Percentiles rank a stretch among this genome's conserved stretches.
These are phyloP conservation scores for Candida odintsovae DNA, from an alignment of 805 yeast genomes.

Conservation along the genomic window DNA sequence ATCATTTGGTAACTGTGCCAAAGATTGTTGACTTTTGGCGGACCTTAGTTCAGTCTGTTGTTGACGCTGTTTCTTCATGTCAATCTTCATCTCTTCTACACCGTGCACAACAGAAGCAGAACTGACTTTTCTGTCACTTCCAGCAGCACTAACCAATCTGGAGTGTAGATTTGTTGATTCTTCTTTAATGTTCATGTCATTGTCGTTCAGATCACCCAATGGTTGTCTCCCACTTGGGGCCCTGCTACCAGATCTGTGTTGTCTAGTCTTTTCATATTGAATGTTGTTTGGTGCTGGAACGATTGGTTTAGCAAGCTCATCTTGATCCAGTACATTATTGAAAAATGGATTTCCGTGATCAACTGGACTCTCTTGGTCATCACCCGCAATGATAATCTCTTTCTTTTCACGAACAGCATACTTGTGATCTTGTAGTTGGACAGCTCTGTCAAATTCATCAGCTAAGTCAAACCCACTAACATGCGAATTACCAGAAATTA, in stretches of 20 bases:
- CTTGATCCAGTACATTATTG: slow-evolving; percentile 2
- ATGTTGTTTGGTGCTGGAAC: slow-evolving; percentile 10
- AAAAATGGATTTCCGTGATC: background rate
- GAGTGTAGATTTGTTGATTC: background rate
- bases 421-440: slow-evolving; percentile 13
- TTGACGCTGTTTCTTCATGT: slow-evolving; percentile 8
- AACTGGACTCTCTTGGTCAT: background rate
- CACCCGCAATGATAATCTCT: slow-evolving; percentile 10
- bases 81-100: background rate
- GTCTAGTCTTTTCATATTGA: slow-evolving; percentile 10
- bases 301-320: slow-evolving; percentile 9
- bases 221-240: slow-evolving; percentile 15
- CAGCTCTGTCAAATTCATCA: slow-evolving; percentile 17
- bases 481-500: slow-evolving; percentile 13
- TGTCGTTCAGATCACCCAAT: slow-evolving; percentile 10
- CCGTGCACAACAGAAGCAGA: slow-evolving; percentile 1
- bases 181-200: slow-evolving; percentile 10
- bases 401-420: slow-evolving; percentile 13
- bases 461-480: slow-evolving; percentile 14
- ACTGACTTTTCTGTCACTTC: slow-evolving; percentile 5
- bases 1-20: slow-evolving; percentile 28
- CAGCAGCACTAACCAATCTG: slow-evolving; percentile 12
- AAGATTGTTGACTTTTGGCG: slow-evolving; percentile 1
- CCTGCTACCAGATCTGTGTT: slow-evolving; percentile 1
- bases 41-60: slow-evolving; percentile 1